Base-by-base conservation (phyloP, 306 rosid genomes). In the Vigna hirtella region DNA sequence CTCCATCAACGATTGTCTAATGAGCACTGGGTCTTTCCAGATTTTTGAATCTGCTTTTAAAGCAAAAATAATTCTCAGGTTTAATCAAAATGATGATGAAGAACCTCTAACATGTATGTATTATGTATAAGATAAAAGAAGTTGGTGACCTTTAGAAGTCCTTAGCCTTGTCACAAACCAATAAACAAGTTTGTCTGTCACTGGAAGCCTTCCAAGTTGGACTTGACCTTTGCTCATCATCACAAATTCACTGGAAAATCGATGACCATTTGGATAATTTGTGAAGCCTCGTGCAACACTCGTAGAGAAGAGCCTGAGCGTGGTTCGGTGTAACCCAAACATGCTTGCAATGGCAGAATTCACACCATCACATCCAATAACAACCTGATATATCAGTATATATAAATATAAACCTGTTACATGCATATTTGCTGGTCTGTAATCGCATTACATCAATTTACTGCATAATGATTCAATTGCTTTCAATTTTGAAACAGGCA, bases 301-400 rank as follows among this genome's bases (percentile, higher is more conserved):
- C 20, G 80, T 82, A 0, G 63, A 28, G 71, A 78, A 86, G 2
- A 13, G 3, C 52, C 61, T 78, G 1, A 55, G 18, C 42, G 77
- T 71, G n/a, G 9, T 26, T 11, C 69, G 48, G 7, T 86, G 68
- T 51, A 86, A 53, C 69, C 78, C 81, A 13, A 88, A 70, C 65
- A 80, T 78, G 50, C 62, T 83, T 14, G 84, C 88, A 20, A 84
- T 77, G 2, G 28, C 24, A 7, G 91, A 88, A 74, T 79, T 82
- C 65, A 85, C 86, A 26, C 94, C 94, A 76, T 90, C 91, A 48
- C 91, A 90, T 76, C 94, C 91, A 53, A 88, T 76, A 28, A 90
- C 83, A 76, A 81, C 83, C 88, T 89, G 72, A 53, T 67, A 26
- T 26, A 42, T 4, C 7, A 6, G 9, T 7, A 38, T 38, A 38